Percentiles rank a stretch among this genome's conserved stretches.
Conservation (phyloP, 1,284 basidiomycete genomes). For the Phellopilus nigrolimitatus region DNA sequence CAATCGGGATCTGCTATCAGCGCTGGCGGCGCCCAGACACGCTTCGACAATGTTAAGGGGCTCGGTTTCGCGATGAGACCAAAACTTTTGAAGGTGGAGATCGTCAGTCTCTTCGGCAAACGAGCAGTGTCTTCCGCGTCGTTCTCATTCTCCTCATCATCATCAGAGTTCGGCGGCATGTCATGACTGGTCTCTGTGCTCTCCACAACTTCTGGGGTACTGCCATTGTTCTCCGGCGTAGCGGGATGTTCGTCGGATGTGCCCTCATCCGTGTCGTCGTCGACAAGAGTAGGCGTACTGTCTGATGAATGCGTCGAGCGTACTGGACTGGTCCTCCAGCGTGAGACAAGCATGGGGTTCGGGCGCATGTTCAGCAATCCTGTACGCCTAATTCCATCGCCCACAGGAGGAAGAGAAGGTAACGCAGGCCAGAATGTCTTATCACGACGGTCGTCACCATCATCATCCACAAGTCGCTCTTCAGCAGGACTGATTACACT, state of each 20-base stretch:
- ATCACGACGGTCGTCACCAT: conserved; percentile 19
- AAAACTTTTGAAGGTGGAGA: conserved; percentile 13
- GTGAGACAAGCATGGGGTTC: conserved; percentile 18
- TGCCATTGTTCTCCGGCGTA: conserved; percentile 16
- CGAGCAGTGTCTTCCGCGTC: not conserved
- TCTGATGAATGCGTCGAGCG: conserved; percentile 5
- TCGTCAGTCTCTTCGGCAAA: not conserved
- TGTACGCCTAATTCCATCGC: conserved; percentile 9
- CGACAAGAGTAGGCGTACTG: conserved; percentile 19
- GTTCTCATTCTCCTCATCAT: conserved; percentile 1
- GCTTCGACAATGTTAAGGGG: conserved; percentile 16
- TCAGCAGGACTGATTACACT: not conserved
- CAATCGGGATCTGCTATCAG: conserved; percentile 13
- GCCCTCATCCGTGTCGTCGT: conserved; percentile 18
- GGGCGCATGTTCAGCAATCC: conserved; percentile 16
- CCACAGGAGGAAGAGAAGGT: conserved; percentile 9
- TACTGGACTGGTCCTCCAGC: conserved; percentile 14
- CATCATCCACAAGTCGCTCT: conserved; percentile 7
- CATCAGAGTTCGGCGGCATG: conserved; percentile 6
- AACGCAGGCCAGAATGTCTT: conserved; percentile 19
- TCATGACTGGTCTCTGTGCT: not conserved
- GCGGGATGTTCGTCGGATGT: conserved; percentile 18
- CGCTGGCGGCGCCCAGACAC: conserved; percentile 14
- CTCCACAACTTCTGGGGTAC: conserved; percentile 13
- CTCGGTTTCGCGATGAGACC: conserved; percentile 18